Percentiles rank a stretch among this genome's conserved stretches.
phyloP scores from a whole-genome alignment of 2,329 filamentous ascomycete species.

The Aspergillus ibericus region DNA sequence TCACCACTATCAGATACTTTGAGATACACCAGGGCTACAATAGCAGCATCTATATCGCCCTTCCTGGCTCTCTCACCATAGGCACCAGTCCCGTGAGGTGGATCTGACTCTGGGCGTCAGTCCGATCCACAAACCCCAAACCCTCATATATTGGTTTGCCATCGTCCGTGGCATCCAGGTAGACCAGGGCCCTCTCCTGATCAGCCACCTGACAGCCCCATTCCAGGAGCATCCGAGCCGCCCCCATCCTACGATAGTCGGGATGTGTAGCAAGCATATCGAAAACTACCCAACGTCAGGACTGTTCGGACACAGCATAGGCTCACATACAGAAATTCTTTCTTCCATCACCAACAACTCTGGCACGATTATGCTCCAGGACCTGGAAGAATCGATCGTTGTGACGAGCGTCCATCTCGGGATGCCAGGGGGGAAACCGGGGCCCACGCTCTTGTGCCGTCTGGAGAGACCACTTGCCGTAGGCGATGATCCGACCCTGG shows the following conservation, averaged over 20 bases:
- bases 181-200: not conserved
- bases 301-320: not conserved
- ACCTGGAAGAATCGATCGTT: conserved; percentile 21
- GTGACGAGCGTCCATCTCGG: conserved; percentile 16
- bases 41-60: not conserved
- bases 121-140: conserved; percentile 19
- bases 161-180: conserved; percentile 10
- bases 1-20: no score
- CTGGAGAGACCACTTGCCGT: conserved; percentile 32
- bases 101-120: no score
- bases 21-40: not conserved
- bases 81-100: not conserved
- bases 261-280: conserved; percentile 8
- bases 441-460: conserved; percentile 24
- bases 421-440: conserved; percentile 31
- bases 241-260: conserved; percentile 3
- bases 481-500: conserved; percentile 24
- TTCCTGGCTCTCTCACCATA: not conserved
- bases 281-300: not conserved
- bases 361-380: conserved; percentile 22
- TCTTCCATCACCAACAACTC: conserved; percentile 23
- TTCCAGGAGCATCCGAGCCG: conserved; percentile 4
- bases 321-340: conserved; percentile 28
- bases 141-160: conserved; percentile 10
- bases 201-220: conserved; percentile 7